A percentile compares a stretch with the other conserved stretches of the same genome.
Conservation (phyloP, 202 grass and related monocot species). For the Eragrostis tef region DNA sequence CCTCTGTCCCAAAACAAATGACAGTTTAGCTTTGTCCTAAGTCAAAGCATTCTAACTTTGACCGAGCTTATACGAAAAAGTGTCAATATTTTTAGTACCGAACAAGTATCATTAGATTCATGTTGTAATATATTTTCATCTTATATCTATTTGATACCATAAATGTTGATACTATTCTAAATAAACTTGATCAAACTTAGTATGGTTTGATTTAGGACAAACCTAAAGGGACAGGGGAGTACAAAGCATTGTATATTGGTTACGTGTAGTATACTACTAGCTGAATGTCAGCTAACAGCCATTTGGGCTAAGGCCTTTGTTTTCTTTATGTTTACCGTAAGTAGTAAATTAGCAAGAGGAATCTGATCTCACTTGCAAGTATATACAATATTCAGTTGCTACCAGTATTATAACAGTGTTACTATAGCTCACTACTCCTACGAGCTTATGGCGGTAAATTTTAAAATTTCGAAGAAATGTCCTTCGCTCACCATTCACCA, state of each 20-base stretch:
- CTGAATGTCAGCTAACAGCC: conserved; percentile 23
- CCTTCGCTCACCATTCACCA: neutral
- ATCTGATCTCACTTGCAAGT: conserved; percentile 36
- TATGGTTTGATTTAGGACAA: no score
- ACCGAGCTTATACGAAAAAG: no score
- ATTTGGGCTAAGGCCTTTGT: conserved; percentile 9
- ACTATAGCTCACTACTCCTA: neutral
- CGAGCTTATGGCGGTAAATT: conserved; percentile 34
- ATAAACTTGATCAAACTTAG: no score
- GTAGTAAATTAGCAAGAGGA: conserved; percentile 9
- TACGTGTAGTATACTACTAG: neutral
- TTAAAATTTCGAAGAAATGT: conserved; percentile 4
- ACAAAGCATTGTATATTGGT: conserved; percentile 11
- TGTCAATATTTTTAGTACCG: no score
- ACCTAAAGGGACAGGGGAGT: no score
- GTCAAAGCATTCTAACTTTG: no score
- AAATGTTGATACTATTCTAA: no score
- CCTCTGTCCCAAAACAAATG: no score
- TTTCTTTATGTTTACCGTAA: neutral
- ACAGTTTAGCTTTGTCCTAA: no score
- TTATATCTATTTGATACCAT: no score
- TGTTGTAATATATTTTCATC: no score
- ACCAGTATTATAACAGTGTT: neutral
- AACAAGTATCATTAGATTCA: no score
- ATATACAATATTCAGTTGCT: neutral